Evolutionary conservation across 257 asterid genomes (phyloP).

Genomic region (Eucommia ulmoides): DNA sequence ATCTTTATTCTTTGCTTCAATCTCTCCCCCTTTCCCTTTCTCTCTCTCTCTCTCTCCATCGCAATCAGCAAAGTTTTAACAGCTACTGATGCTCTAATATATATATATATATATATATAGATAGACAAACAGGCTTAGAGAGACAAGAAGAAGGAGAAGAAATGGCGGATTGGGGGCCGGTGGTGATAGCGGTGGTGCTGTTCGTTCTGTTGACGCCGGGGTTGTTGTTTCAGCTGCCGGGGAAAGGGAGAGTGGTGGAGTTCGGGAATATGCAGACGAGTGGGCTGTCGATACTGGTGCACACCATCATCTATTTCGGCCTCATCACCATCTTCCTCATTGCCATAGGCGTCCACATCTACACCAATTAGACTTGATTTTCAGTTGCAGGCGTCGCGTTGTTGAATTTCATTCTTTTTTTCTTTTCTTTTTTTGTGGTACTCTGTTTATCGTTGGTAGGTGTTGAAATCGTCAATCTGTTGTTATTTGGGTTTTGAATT

Average conservation of each 20-base stretch:
- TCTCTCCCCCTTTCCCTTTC: no score
- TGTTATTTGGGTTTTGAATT: background rate
- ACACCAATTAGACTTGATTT: conserved; percentile 21
- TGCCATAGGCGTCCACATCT: conserved; percentile 62
- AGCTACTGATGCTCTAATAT: no score
- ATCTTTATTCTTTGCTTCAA: no score
- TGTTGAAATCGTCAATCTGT: background rate
- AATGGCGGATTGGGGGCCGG: conserved; percentile 90
- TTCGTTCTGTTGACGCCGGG: conserved; percentile 77
- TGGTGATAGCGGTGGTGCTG: conserved; percentile 68
- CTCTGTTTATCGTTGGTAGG: background rate
- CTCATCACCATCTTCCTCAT: conserved; percentile 63
- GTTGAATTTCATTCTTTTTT: background rate
- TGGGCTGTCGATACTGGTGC: conserved; percentile 48
- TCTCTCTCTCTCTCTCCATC: no score
- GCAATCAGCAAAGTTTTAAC: no score
- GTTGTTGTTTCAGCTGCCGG: conserved; percentile 71
- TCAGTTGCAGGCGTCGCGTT: background rate
- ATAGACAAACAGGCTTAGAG: no score
- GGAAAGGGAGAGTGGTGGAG: conserved; percentile 43
- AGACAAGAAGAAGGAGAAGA: conserved; percentile 1
- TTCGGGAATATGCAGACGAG: conserved; percentile 66
- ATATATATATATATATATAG: no score
- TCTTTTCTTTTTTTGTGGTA: background rate
- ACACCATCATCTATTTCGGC: conserved; percentile 52